Evolutionary conservation across 257 asterid genomes (phyloP).

Genomic region (Solanum okadae): DNA sequence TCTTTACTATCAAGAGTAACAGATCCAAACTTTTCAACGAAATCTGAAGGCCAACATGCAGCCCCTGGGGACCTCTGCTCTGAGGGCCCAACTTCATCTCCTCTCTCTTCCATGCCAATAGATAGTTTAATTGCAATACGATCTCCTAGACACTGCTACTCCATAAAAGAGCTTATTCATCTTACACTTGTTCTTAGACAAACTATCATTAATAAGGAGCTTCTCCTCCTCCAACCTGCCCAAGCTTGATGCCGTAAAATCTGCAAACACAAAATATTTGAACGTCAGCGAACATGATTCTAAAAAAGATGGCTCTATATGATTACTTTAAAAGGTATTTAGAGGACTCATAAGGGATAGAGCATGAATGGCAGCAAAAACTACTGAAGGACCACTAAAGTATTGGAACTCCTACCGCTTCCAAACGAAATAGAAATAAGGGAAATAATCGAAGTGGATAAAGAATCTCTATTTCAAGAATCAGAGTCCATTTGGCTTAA

Average conservation of each 20-base stretch:
- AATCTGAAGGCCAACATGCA: conserved; percentile 69
- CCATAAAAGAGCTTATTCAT: conserved; percentile 18
- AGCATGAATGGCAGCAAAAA: neutral
- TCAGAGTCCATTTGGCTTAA: neutral
- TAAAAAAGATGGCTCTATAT: neutral
- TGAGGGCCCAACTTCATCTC: conserved; percentile 44
- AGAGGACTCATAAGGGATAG: neutral
- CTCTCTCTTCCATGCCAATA: conserved; percentile 51
- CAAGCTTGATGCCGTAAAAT: conserved; percentile 28
- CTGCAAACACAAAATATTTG: conserved; percentile 24
- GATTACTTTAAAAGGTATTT: neutral
- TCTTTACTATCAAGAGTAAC: conserved; percentile 53
- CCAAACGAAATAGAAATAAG: neutral
- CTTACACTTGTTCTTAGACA: conserved; percentile 9
- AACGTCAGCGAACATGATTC: neutral
- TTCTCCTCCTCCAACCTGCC: conserved; percentile 9
- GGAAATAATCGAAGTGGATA: neutral
- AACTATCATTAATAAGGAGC: conserved; percentile 6
- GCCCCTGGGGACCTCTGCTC: conserved; percentile 55
- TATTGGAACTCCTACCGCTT: neutral
- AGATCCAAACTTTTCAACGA: conserved; percentile 64
- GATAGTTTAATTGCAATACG: conserved; percentile 25
- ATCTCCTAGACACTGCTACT: conserved; percentile 25
- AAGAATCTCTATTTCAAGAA: neutral
- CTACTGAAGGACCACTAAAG: neutral